Evolutionary conservation across 2,329 filamentous ascomycete species (phyloP).

Genomic region (Alternaria hordeiaustralica): DNA sequence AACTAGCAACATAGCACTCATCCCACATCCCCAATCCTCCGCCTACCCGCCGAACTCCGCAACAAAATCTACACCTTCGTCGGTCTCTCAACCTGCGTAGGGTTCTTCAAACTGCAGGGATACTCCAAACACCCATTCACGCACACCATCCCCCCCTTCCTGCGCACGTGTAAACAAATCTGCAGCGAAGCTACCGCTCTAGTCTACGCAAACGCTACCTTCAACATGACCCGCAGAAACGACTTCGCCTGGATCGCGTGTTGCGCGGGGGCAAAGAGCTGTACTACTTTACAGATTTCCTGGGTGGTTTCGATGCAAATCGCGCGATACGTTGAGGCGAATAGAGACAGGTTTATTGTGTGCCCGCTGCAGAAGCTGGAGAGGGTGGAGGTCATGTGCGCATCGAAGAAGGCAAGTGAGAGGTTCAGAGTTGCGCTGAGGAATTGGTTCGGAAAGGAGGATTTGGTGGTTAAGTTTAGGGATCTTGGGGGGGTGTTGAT

Average conservation of each 20-base stretch:
- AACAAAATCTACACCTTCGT: background rate
- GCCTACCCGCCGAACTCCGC: background rate
- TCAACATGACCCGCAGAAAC: background rate
- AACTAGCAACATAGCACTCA: background rate
- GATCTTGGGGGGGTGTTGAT: accelerated
- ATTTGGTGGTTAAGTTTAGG: background rate
- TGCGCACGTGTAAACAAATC: background rate
- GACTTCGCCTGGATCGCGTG: background rate
- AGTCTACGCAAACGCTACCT: background rate
- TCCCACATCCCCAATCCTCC: background rate
- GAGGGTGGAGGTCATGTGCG: background rate
- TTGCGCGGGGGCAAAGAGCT: accelerated
- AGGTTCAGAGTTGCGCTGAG: background rate
- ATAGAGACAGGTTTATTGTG: accelerated
- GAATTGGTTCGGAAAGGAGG: background rate
- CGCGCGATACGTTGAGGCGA: no score
- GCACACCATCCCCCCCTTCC: background rate
- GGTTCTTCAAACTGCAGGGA: no score
- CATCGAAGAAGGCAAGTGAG: background rate
- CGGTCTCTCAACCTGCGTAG: background rate
- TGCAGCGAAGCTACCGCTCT: background rate
- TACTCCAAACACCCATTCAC: background rate
- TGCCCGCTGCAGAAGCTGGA: background rate
- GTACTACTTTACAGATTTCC: background rate
- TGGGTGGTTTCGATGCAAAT: background rate